These are phyloP conservation scores for Gossypium turneri DNA, from an alignment of 345 rosid genomes.

Conservation along the genomic window DNA sequence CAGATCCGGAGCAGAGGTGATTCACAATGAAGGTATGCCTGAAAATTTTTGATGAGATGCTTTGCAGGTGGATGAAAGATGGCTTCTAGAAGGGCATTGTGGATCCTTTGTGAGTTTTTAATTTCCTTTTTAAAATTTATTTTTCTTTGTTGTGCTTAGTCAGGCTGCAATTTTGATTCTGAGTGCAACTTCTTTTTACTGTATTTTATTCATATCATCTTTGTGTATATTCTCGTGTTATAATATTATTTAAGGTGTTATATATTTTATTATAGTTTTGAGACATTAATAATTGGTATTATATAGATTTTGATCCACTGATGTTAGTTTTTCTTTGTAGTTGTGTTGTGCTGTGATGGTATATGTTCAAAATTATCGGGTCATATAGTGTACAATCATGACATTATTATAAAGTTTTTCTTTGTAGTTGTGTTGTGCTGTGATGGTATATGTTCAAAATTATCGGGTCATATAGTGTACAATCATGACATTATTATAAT, in stretches of 20 bases:
- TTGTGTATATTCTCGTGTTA: background rate
- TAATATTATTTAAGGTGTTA: background rate
- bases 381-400: background rate
- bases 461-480: background rate
- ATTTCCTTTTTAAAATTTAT: background rate
- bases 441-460: background rate
- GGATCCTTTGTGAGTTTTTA: conserved; percentile 26
- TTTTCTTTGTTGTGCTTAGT: conserved; percentile 16
- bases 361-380: background rate
- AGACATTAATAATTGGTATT: too few relatives aligned
- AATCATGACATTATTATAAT: background rate
- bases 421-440: background rate
- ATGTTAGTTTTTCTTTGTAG: too few relatives aligned
- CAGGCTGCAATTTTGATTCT: conserved; percentile 28
- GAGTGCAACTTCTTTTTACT: conserved; percentile 11
- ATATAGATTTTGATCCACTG: background rate
- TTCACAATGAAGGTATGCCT: conserved; percentile 23
- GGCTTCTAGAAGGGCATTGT: conserved; percentile 23
- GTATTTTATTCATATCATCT: background rate
- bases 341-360: background rate
- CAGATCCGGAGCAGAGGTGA: conserved; percentile 33
- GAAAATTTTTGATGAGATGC: conserved; percentile 39
- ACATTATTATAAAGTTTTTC: too few relatives aligned
- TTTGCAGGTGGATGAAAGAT: conserved; percentile 13
- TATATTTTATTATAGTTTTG: too few relatives aligned